A percentile compares a stretch with the other conserved stretches of the same genome.
Evolutionary conservation across 352 stramenopile genomes (phyloP).

Genomic region (Phytophthora niederhauseri): DNA sequence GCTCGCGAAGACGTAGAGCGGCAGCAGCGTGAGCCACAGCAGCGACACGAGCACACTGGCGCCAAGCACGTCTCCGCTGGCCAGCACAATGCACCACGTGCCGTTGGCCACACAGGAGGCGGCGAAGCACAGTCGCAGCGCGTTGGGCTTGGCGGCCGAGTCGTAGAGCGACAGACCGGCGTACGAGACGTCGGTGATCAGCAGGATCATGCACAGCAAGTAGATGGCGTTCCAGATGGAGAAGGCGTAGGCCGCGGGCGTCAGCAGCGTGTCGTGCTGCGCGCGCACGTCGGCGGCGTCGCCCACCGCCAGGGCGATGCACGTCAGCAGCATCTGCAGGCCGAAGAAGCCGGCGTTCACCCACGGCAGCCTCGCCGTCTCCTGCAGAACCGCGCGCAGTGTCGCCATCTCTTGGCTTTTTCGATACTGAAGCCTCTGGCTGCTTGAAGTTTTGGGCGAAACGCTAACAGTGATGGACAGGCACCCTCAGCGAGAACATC

Average conservation of each 20-base stretch:
- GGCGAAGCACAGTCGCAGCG: constrained; percentile 61
- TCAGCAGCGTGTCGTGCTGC: constrained; percentile 57
- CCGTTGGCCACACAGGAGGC: constrained; percentile 56
- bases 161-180: constrained; percentile 55
- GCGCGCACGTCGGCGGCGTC: constrained; percentile 29
- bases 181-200: constrained; percentile 60
- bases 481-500: background rate
- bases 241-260: constrained; percentile 58
- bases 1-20: constrained; percentile 72
- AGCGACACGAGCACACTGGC: constrained; percentile 56
- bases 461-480: background rate
- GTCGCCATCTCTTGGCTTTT: constrained; percentile 26
- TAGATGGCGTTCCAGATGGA: constrained; percentile 77
- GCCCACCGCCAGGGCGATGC: constrained; percentile 38
- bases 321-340: constrained; percentile 56
- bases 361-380: constrained; percentile 41
- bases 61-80: constrained; percentile 39
- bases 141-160: constrained; percentile 44
- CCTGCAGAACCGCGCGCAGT: constrained; percentile 9
- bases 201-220: constrained; percentile 58
- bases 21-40: constrained; percentile 62
- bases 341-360: constrained; percentile 63
- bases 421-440: constrained; percentile 22
- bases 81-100: constrained; percentile 62
- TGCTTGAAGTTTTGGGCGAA: constrained; percentile 26